Percentiles rank a stretch among this genome's conserved stretches.
Conservation (phyloP, 1,284 basidiomycete species). For the Cryptococcus sp. region DNA sequence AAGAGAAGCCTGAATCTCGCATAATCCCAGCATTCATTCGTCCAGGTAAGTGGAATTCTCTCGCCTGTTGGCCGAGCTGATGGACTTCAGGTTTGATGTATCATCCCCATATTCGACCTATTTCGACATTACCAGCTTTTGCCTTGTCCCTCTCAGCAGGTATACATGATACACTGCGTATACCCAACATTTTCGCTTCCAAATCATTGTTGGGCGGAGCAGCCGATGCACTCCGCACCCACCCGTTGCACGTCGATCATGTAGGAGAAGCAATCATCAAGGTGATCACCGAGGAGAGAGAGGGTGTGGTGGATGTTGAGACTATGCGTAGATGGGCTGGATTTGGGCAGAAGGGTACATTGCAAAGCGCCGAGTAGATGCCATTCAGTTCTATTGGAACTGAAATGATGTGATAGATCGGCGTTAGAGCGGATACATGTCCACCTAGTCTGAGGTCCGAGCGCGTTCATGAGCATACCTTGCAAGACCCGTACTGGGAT, state of each 20-base stretch:
- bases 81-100: conserved; percentile 76
- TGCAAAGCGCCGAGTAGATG: not conserved
- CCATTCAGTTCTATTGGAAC: too few species aligned
- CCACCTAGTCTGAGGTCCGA: too few species aligned
- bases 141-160: conserved; percentile 72
- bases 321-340: conserved; percentile 59
- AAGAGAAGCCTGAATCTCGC: conserved; percentile 8
- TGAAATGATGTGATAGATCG: too few species aligned
- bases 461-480: too few species aligned
- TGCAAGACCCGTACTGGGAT: too few species aligned
- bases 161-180: conserved; percentile 59
- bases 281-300: conserved; percentile 48
- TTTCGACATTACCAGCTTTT: conserved; percentile 80
- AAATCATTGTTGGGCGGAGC: conserved; percentile 37
- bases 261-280: conserved; percentile 72
- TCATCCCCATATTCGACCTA: conserved; percentile 84
- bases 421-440: too few species aligned
- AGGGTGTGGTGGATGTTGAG: conserved; percentile 68
- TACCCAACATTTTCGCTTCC: conserved; percentile 55
- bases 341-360: conserved; percentile 9
- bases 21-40: conserved; percentile 70
- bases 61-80: not conserved
- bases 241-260: conserved; percentile 92
- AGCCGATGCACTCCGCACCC: conserved; percentile 67
- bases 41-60: conserved; percentile 61